Base-by-base conservation (phyloP, 345 rosid species). In the Iberis pinnata region DNA sequence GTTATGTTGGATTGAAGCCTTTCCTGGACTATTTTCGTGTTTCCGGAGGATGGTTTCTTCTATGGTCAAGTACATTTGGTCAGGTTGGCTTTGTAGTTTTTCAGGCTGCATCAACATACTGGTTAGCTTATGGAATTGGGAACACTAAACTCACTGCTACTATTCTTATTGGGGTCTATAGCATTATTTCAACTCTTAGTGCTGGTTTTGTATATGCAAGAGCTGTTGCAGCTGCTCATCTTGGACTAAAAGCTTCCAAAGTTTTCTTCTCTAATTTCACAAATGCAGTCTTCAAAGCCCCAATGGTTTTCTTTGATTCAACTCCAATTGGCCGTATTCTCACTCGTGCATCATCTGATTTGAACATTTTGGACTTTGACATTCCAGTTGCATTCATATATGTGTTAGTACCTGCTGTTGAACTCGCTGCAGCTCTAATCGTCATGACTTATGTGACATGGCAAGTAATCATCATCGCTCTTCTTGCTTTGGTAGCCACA, bases 341-440 rank as follows among this genome's bases (percentile, higher is more conserved):
- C 49, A 81, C 96, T 19, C 72, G 89, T 55, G n/a, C 77, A 57
- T 84, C 89, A n/a, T 87, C 96, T 3, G 96, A 87, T 71, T 53
- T 81, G 64, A 81, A 79, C 45, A 60, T 71, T 20, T 31, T 87
- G 56, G 89, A 87, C 70, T 78, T 64, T 14, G 80, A 84, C 69
- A 74, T 81, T 43, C 83, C 87, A 3, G 73, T 80, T 35, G 64
- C 82, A 3, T 45, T 72, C 41, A 37, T 64, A 49, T 83, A 68
- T 56, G 68, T 69, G 49, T 59, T 60, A 9, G 49, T 78, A 17
- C 64, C 78, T 2, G 58, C 38, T 18, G 27, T 72, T 25, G 89
- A 80, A 71, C 66, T 76, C 48, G 8, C 66, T 35, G 56, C 76
- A 27, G 73, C 19, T 16, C 70, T 84, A 5, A 59, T 58, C 35